Percentiles rank a stretch among this genome's conserved stretches.
phyloP scores from a whole-genome alignment of 2,329 filamentous ascomycete genomes.

The Acrocalymma vagum region DNA sequence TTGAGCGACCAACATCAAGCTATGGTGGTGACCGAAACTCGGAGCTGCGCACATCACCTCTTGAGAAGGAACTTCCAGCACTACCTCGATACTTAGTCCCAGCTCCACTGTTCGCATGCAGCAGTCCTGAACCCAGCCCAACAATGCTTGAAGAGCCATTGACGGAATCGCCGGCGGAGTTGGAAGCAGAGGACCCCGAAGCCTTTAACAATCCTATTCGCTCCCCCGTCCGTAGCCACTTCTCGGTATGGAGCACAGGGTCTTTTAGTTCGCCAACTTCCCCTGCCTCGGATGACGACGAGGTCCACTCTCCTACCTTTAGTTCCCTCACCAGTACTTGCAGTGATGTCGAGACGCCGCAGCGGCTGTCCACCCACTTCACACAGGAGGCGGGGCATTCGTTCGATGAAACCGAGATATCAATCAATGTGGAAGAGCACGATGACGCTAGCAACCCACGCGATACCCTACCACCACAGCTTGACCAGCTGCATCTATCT shows the following conservation, averaged over 20 bases:
- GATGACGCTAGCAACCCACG: slow-evolving; percentile 12
- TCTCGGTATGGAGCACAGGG: slow-evolving; percentile 43
- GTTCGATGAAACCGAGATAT: slow-evolving; percentile 13
- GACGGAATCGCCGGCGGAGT: slow-evolving; percentile 14
- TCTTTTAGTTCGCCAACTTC: slow-evolving; percentile 33
- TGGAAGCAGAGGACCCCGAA: slow-evolving; percentile 25
- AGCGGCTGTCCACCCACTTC: slow-evolving; percentile 28
- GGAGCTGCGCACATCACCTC: slow-evolving; percentile 20
- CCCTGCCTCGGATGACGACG: slow-evolving; percentile 40
- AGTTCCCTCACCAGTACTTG: slow-evolving; percentile 42
- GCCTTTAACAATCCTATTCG: slow-evolving; percentile 15
- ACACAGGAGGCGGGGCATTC: slow-evolving; percentile 22
- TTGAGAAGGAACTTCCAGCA: slow-evolving; percentile 40
- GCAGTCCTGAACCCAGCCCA: slow-evolving; percentile 15
- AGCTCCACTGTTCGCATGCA: slow-evolving; percentile 38
- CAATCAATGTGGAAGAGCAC: slow-evolving; percentile 13
- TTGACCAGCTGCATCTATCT: slow-evolving; percentile 34
- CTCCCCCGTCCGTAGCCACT: slow-evolving; percentile 38
- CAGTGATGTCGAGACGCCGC: slow-evolving; percentile 31
- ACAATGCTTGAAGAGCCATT: slow-evolving; percentile 12
- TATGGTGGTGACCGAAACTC: slow-evolving; percentile 26
- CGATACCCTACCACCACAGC: slow-evolving; percentile 28
- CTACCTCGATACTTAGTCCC: slow-evolving; percentile 39
- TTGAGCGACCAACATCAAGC: slow-evolving; percentile 39
- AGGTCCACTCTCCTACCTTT: slow-evolving; percentile 39